These are phyloP conservation scores for Mortierella sp. DNA, from an alignment of 371 early-diverging fungal genomes.

Conservation along the genomic window DNA sequence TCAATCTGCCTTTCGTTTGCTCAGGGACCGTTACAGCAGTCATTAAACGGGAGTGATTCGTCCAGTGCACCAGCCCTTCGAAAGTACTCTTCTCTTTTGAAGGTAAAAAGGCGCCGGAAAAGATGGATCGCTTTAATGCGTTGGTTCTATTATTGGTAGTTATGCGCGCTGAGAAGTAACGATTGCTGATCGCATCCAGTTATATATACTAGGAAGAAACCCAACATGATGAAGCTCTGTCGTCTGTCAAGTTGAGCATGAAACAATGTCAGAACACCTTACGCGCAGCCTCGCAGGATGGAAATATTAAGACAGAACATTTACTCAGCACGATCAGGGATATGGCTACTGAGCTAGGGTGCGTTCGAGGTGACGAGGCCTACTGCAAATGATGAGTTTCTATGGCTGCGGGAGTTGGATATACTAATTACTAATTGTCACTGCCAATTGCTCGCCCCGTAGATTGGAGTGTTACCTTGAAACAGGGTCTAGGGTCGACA, in stretches of 20 bases:
- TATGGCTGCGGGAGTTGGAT: not conserved
- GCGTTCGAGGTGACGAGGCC: not conserved
- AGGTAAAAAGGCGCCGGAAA: conserved; percentile 35
- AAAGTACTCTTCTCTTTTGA: conserved; percentile 69
- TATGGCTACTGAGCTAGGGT: conserved; percentile 58
- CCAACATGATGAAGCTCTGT: conserved; percentile 63
- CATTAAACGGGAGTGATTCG: conserved; percentile 65
- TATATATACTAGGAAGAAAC: conserved; percentile 62
- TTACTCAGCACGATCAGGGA: conserved; percentile 61
- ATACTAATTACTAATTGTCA: conserved; percentile 2
- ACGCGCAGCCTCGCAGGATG: conserved; percentile 56
- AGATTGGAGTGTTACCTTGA: conserved; percentile 68
- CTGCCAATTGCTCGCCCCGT: not conserved
- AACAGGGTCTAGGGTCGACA: conserved; percentile 59
- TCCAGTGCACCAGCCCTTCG: conserved; percentile 67
- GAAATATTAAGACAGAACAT: conserved; percentile 60
- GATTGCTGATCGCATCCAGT: not conserved
- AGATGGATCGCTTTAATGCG: not conserved
- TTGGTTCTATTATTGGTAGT: too few species aligned
- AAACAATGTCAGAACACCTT: conserved; percentile 54
- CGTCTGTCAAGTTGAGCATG: conserved; percentile 61
- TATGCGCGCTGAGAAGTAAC: not conserved
- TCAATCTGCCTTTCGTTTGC: conserved; percentile 70
- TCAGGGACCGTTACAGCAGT: conserved; percentile 70
- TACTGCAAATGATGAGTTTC: not conserved